Evolutionary conservation across 352 stramenopile genomes (phyloP), one percentile per base, ranked within the genome.

Genomic region (Pythium guiyangense): DNA sequence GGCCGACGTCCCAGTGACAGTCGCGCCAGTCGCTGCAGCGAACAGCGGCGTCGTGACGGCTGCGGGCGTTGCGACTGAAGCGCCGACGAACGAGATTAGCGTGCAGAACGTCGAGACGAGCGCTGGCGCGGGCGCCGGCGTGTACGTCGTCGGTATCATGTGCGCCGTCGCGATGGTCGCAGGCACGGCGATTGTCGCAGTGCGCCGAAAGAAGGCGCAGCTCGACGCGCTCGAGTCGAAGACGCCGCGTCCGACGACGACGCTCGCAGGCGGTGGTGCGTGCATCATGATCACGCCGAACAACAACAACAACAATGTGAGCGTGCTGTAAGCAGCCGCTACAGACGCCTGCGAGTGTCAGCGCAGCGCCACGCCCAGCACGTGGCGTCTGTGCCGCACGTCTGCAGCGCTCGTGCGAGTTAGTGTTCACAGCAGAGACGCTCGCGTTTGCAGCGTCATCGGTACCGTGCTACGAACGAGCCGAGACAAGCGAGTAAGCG

Each of bases 161-260:
- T 54, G 56, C 1, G 69, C 54, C 6, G 74, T 73, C 1, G 76
- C 63, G 48, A 64, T 81, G 54, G 74, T 87, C 20, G 79, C 79
- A 5, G 79, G 58, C 4, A 67, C 65, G 3, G 76, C 67, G n/a
- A 85, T 89, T 62, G 67, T 85, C 20, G 78, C 69, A 0, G 54
- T 86, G 43, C 78, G 79, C 52, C 76, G 79, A 67, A 89, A 90
- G 71, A 87, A 90, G 74, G 52, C 63, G 40, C 31, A 66, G 51
- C 62, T 90, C 22, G 79, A 90, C 29, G 79, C 67, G 34, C 59
- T 90, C 35, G 76, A 90, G 52, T 69, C 56, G 45, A 90, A 90
- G 71, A 84, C 71, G 0, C 77, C 79, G 34, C 61, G 52, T 1
- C 67, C 49, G 1, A 42, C 49, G 17, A 63, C 57, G n/a, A 52